Base-by-base conservation (phyloP, 768 basidiomycete species). In the Lentinus brumalis region DNA sequence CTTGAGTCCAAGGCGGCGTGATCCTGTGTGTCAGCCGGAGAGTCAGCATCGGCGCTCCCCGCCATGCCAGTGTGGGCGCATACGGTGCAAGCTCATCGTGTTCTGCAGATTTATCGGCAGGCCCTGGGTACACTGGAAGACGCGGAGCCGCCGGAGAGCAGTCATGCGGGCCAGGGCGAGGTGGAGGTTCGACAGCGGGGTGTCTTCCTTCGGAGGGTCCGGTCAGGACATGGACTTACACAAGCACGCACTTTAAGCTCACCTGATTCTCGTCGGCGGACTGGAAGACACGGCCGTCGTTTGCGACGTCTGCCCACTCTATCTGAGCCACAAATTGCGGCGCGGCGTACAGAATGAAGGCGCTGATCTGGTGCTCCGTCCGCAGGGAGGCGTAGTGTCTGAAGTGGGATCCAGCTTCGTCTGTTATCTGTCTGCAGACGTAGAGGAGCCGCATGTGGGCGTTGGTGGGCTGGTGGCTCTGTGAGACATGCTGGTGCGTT, bases 261-360 rank as follows among this genome's bases (percentile, higher is more conserved):
- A 69, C 68, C 64, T 61, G 50, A 30, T 58, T 21, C 12, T 58
- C 26, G 4, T 42, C 56, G 45, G 32, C 30, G 35, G 18, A 18
- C 35, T 67, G 61, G 55, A 74, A 61, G 52, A 75, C 62, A 55
- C 76, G 74, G 40, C 73, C 73, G 63, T 80, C 79, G 63, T 76
- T 79, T 46, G 74, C 77, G 51, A 77, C 75, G 61, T 79, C 78
- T 16, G 71, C 73, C 63, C 69, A 75, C 11, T 64, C 57, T 18
- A 79, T 66, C 15, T 53, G 69, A n/a, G 66, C 53, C 39, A 67
- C 67, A 29, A 63, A 40, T 53, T 64, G 59, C 5, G 65, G 67
- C 29, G 53, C 61, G 32, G 70, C 66, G 45, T 57, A 59, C 29
- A 53, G 26, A 11, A 73, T 65, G 62, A 75, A 73, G 42, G 50